phyloP scores from a whole-genome alignment of 78 protist genomes.

The Chrysochromulina parva region DNA sequence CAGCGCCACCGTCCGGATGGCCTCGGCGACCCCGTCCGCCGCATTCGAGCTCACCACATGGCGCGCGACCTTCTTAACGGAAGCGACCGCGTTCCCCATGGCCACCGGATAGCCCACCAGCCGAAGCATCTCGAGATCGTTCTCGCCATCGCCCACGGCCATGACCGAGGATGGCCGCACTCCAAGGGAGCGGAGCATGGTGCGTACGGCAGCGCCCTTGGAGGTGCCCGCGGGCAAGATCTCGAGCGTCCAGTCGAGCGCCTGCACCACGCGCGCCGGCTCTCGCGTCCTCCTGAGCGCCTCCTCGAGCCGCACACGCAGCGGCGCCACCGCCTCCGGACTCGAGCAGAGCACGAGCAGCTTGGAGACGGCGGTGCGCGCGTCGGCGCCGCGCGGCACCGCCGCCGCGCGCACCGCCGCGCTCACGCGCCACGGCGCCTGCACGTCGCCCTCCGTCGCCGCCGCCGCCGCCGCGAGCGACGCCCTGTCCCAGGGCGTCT shows the following conservation, averaged over 20 bases:
- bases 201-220: not conserved
- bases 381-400: not conserved
- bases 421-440: no score
- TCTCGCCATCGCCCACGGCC: slow-evolving; percentile 18
- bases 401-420: no score
- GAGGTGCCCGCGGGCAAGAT: not conserved
- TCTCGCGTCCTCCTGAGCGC: not conserved
- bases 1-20: not conserved
- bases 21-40: not conserved
- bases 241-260: slow-evolving; percentile 15
- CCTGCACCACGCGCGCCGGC: not conserved
- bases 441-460: no score
- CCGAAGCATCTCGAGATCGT: not conserved
- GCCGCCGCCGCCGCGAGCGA: no score
- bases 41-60: not conserved
- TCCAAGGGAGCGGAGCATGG: not conserved
- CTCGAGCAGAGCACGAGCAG: not conserved
- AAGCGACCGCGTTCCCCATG: not conserved
- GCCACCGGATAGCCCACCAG: not conserved
- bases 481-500: no score
- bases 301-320: not conserved
- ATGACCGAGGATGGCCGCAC: not conserved
- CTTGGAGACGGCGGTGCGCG: not conserved
- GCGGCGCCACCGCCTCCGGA: not conserved
- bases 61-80: not conserved